Conservation (phyloP, 352 stramenopile species). For the Blastocystis sp. region DNA sequence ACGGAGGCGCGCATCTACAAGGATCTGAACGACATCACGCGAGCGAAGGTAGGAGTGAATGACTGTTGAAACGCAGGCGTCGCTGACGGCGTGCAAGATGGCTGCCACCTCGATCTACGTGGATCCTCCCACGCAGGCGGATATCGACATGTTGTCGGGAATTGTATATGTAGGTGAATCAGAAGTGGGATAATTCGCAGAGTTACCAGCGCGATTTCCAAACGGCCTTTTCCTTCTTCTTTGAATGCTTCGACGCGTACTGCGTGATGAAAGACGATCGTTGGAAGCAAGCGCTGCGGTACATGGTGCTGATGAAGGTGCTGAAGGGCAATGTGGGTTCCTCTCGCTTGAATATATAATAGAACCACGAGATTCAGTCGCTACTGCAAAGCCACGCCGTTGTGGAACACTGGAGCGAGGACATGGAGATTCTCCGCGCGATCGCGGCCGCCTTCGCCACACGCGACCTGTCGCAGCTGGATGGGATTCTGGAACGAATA, state of each 20-base stretch:
- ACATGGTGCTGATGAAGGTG: constrained; percentile 94
- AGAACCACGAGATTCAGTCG: constrained; percentile 78
- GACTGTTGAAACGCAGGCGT: constrained; percentile 67
- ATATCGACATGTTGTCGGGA: constrained; percentile 66
- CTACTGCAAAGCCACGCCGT: constrained; percentile 87
- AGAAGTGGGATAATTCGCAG: too few relatives aligned
- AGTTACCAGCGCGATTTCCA: constrained; percentile 96
- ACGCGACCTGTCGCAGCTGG: constrained; percentile 78
- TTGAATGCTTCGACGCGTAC: constrained; percentile 89
- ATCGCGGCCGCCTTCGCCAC: constrained; percentile 85
- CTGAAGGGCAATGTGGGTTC: constrained; percentile 68
- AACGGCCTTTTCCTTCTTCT: constrained; percentile 97
- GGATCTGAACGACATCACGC: constrained; percentile 87
- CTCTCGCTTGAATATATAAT: background rate
- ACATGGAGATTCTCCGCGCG: constrained; percentile 85
- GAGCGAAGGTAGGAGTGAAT: constrained; percentile 67
- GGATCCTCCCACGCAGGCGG: constrained; percentile 79
- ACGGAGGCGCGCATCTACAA: constrained; percentile 93
- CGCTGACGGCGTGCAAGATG: constrained; percentile 86
- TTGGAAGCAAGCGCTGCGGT: constrained; percentile 79
- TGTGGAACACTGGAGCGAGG: constrained; percentile 86
- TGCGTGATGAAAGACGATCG: constrained; percentile 76
- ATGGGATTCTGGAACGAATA: constrained; percentile 71
- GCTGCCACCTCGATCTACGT: constrained; percentile 96
- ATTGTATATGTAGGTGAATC: constrained; percentile 57